Evolutionary conservation across 2,329 filamentous ascomycete genomes (phyloP).

Genomic region (Beauveria varroae): DNA sequence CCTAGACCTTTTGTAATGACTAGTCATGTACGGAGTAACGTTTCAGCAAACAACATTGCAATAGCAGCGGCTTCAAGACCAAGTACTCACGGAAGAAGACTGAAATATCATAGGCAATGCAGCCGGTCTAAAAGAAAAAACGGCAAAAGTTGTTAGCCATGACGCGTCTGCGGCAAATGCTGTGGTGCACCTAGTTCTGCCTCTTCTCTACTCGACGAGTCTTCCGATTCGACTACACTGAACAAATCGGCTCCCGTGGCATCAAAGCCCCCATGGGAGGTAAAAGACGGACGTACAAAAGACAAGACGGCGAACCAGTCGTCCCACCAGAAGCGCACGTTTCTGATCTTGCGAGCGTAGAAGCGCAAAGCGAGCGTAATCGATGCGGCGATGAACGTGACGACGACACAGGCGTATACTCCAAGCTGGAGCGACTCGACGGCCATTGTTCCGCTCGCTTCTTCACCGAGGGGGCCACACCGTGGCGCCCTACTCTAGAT

Average conservation of each 20-base stretch:
- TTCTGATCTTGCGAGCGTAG: constrained; percentile 11
- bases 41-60: neutral
- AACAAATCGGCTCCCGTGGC: neutral
- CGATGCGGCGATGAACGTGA: neutral
- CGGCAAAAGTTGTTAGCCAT: neutral
- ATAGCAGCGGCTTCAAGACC: neutral
- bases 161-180: no score
- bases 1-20: constrained; percentile 11
- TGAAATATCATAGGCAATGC: constrained; percentile 5
- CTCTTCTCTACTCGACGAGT: neutral
- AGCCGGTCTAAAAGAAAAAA: neutral
- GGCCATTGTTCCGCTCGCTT: neutral
- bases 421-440: neutral
- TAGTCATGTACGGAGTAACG: neutral
- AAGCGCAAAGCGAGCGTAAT: constrained; percentile 10
- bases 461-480: neutral
- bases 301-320: constrained; percentile 13
- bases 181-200: neutral
- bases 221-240: no score
- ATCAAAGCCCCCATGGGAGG: neutral
- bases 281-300: constrained; percentile 8
- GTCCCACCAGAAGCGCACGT: constrained; percentile 12
- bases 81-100: constrained; percentile 6
- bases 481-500: no score
- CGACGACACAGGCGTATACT: constrained; percentile 11